Base-by-base conservation (phyloP, 139 green algal genomes). In the Chlorella sp. region DNA sequence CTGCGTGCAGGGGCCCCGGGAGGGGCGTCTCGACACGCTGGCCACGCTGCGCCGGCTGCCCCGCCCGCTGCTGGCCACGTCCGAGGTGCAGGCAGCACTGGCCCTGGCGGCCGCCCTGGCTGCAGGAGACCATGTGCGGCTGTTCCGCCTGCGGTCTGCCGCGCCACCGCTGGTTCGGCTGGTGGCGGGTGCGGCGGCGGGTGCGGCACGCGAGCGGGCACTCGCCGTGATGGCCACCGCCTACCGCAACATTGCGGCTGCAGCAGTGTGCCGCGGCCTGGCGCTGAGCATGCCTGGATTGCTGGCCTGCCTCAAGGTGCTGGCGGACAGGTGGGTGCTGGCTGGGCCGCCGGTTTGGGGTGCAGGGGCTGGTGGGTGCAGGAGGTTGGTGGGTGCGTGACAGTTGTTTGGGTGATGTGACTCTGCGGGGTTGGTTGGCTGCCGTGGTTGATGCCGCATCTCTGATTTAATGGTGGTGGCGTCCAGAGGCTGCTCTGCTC, bases 11-110 rank as follows among this genome's bases (percentile, higher is more conserved):
- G n/a, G 44, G 32, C 20, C 44, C 7, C 38, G 36, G 22, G 56
- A 54, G 20, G 76, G 9, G 14, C 54, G 30, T 30, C 78, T 85
- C 5, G 81, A 85, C 43, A 86, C 73, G 58, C n/a, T 68, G 34
- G 64, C 73, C 82, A 86, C 82, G n/a, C 73, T 86, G 82, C 73
- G 73, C 26, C 41, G 73, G 26, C 82, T 86, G 73, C 82, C 82
- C n/a, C 44, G 11, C 32, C n/a, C 40, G 13, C 36, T 86, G 73
- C 60, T 86, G 72, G 44, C 32, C 24, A 65, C 36, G 30, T 7
- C 19, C 2, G 73, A 86, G 58, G 73, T 86, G 82, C 73, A 74
- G n/a, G 34, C 43, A 6, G 82, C 82, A 58, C 73, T 86, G 58
- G 43, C 26, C n/a, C 43, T 82, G 58, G n/a, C n/a, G 0, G 46